These are phyloP conservation scores for Termitomyces sp. DNA, from an alignment of 768 basidiomycete genomes.

Conservation along the genomic window DNA sequence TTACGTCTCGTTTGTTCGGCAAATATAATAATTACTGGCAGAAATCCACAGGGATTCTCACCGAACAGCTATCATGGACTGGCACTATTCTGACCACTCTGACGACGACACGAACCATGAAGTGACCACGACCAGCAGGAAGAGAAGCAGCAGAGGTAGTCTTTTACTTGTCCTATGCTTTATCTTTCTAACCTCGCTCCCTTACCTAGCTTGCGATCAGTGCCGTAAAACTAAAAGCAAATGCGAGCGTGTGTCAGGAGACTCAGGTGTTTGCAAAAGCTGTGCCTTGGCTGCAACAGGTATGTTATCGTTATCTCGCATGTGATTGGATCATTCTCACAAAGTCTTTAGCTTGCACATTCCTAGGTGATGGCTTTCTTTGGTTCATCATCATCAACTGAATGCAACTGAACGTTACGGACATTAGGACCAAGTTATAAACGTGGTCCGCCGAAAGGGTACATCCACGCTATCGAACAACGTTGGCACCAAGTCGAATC, in stretches of 20 bases:
- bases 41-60: slow-evolving; percentile 10
- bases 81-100: slow-evolving; percentile 57
- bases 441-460: slow-evolving; percentile 84
- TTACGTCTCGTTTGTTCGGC: slow-evolving; percentile 8
- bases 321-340: slow-evolving; percentile 9
- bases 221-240: slow-evolving; percentile 88
- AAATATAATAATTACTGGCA: slow-evolving; percentile 11
- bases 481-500: slow-evolving; percentile 91
- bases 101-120: slow-evolving; percentile 49
- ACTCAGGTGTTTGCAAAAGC: slow-evolving; percentile 54
- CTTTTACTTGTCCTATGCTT: background rate
- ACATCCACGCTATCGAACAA: slow-evolving; percentile 90
- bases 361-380: slow-evolving; percentile 38
- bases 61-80: slow-evolving; percentile 35
- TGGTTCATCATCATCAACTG: background rate
- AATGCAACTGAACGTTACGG: background rate
- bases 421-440: slow-evolving; percentile 68
- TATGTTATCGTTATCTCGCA: slow-evolving; percentile 17
- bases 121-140: slow-evolving; percentile 38
- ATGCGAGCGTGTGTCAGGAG: slow-evolving; percentile 56
- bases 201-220: slow-evolving; percentile 68
- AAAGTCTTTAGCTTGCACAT: slow-evolving; percentile 51
- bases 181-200: slow-evolving; percentile 9
- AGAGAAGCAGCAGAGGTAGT: slow-evolving; percentile 61
- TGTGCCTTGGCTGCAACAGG: slow-evolving; percentile 54